Percentiles rank a stretch among this genome's conserved stretches.
These are phyloP conservation scores for Rhipidocladum racemiflorum DNA, from an alignment of 176 grass and related monocot species.

Conservation along the genomic window DNA sequence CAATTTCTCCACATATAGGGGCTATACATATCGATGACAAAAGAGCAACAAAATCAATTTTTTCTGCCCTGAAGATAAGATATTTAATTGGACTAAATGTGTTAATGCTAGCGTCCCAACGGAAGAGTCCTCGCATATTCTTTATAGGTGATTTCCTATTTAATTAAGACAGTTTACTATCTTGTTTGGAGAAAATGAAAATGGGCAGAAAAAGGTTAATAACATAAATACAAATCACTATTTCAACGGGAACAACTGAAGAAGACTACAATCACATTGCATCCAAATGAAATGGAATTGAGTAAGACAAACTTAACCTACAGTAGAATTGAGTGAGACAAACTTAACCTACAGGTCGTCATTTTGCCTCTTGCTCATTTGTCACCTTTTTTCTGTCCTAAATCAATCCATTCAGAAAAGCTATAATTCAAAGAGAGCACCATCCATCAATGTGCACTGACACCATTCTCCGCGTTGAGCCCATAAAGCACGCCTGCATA, in stretches of 20 bases:
- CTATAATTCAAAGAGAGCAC: constrained; percentile 41
- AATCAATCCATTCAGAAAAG: constrained; percentile 46
- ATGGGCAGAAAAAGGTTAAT: not conserved
- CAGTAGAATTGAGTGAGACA: constrained; percentile 26
- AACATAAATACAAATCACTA: constrained; percentile 26
- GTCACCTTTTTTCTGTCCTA: constrained; percentile 20
- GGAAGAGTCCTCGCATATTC: not conserved
- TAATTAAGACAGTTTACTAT: not conserved
- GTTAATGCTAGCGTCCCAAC: not conserved
- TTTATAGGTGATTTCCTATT: not conserved
- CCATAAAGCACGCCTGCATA: constrained; percentile 96
- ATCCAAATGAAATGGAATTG: constrained; percentile 20
- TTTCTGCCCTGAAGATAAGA: not conserved
- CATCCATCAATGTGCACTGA: constrained; percentile 61
- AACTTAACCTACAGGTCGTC: constrained; percentile 13
- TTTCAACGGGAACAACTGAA: constrained; percentile 19
- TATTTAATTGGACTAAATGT: not conserved
- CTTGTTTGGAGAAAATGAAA: not conserved
- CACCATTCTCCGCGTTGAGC: constrained; percentile 78
- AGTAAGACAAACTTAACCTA: constrained; percentile 36
- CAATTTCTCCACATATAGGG: not conserved
- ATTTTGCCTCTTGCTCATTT: constrained; percentile 17
- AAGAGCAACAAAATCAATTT: not conserved
- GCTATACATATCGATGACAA: not conserved
- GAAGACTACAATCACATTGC: constrained; percentile 21